Evolutionary conservation across 495 filamentous ascomycete species (phyloP).

Genomic region (Niebla homalea): DNA sequence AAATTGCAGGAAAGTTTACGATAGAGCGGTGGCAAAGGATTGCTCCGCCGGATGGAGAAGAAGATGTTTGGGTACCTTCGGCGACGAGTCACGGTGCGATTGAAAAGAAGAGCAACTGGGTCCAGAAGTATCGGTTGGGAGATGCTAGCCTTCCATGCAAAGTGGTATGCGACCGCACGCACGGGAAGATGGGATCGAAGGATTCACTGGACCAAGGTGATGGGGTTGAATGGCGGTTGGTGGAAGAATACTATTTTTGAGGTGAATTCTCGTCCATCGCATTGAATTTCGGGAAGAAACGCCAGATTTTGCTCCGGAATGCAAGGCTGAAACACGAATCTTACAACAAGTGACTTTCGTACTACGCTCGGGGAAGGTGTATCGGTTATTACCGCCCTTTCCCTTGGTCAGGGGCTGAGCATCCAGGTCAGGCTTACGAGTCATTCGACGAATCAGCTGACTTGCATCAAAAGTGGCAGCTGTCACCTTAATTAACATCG

Average conservation of each 20-base stretch:
- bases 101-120: background rate
- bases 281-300: too few species aligned
- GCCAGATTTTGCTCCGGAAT: too few species aligned
- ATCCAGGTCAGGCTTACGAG: too few species aligned
- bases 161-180: constrained; percentile 5
- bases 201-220: background rate
- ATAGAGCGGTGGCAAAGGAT: constrained; percentile 34
- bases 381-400: too few species aligned
- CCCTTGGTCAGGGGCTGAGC: too few species aligned
- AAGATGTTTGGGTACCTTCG: background rate
- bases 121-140: background rate
- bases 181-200: constrained; percentile 7
- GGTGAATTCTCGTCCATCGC: too few species aligned
- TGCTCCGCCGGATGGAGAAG: background rate
- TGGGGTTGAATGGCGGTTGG: constrained; percentile 11
- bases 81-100: background rate
- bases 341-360: too few species aligned
- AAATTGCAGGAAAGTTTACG: constrained; percentile 21
- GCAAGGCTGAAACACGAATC: too few species aligned
- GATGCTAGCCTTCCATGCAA: constrained; percentile 6
- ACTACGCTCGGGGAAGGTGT: too few species aligned
- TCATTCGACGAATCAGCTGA: too few species aligned
- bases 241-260: constrained; percentile 14
- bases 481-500: too few species aligned
- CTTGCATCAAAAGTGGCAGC: too few species aligned